These are phyloP conservation scores for Buxus sempervirens DNA, from an alignment of 164 flowering plant species.

Conservation along the genomic window DNA sequence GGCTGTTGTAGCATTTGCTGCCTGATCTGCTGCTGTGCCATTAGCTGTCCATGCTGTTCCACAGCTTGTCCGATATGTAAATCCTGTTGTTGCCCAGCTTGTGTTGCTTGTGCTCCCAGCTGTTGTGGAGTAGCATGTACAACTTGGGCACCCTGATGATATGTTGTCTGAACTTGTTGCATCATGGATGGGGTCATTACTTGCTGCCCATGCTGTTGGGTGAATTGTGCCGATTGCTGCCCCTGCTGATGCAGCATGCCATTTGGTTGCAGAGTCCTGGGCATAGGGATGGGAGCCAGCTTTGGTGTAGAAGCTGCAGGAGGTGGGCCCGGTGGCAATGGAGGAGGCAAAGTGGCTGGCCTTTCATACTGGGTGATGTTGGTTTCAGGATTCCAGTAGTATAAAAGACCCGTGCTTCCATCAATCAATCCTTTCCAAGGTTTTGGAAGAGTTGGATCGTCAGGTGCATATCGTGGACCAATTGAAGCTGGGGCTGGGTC, in stretches of 20 bases:
- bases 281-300: constrained; percentile 42
- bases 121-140: constrained; percentile 21
- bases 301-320: constrained; percentile 43
- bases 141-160: constrained; percentile 23
- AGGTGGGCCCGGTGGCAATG: constrained; percentile 45
- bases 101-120: constrained; percentile 21
- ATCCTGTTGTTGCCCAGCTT: constrained; percentile 21
- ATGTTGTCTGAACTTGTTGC: constrained; percentile 32
- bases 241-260: constrained; percentile 28
- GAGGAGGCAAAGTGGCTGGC: constrained; percentile 38
- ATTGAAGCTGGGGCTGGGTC: constrained; percentile 45
- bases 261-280: constrained; percentile 33
- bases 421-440: constrained; percentile 95
- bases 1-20: constrained; percentile 27
- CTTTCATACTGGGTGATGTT: constrained; percentile 73
- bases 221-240: constrained; percentile 22
- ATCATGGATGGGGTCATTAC: constrained; percentile 26
- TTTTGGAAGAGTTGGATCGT: constrained; percentile 79
- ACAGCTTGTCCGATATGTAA: constrained; percentile 18
- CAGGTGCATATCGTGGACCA: constrained; percentile 84
- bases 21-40: constrained; percentile 16
- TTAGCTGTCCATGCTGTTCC: constrained; percentile 35
- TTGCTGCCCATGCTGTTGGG: constrained; percentile 39
- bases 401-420: constrained; percentile 62
- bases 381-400: constrained; percentile 75